A percentile compares a stretch with the other conserved stretches of the same genome.
These are phyloP conservation scores for Copromyces sp. DNA, from an alignment of 495 filamentous ascomycete species.

Conservation along the genomic window DNA sequence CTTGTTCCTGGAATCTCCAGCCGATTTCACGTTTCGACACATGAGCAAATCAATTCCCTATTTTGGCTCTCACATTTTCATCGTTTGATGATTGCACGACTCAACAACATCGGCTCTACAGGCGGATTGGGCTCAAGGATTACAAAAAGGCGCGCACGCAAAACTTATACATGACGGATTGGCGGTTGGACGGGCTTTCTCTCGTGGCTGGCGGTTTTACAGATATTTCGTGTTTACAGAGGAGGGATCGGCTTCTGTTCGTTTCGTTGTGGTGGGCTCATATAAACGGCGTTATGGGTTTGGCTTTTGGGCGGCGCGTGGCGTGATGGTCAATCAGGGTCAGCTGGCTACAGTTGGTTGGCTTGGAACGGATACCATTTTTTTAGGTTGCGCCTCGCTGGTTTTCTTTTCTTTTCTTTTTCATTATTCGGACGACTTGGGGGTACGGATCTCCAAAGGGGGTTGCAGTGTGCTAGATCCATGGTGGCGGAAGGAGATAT, in stretches of 20 bases:
- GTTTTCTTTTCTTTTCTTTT: background rate
- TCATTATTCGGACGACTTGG: background rate
- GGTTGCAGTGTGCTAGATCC: background rate
- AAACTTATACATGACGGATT: background rate
- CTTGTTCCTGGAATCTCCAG: background rate
- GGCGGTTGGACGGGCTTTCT: background rate
- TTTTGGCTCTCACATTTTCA: background rate
- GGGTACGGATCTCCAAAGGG: background rate
- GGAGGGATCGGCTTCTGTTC: background rate
- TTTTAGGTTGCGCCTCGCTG: background rate
- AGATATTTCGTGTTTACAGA: background rate
- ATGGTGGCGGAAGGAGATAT: background rate
- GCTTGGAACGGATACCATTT: background rate
- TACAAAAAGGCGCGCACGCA: background rate
- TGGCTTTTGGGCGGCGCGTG: background rate
- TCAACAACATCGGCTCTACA: background rate
- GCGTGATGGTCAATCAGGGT: background rate
- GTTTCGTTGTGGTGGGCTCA: background rate
- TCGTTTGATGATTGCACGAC: background rate
- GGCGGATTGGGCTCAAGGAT: background rate
- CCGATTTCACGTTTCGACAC: background rate
- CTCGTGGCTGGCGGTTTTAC: background rate
- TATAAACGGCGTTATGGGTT: background rate
- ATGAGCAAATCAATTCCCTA: background rate
- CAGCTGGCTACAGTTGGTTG: background rate